Evolutionary conservation across 1,284 basidiomycete genomes (phyloP).

Genomic region (Trichosporon ovoides): DNA sequence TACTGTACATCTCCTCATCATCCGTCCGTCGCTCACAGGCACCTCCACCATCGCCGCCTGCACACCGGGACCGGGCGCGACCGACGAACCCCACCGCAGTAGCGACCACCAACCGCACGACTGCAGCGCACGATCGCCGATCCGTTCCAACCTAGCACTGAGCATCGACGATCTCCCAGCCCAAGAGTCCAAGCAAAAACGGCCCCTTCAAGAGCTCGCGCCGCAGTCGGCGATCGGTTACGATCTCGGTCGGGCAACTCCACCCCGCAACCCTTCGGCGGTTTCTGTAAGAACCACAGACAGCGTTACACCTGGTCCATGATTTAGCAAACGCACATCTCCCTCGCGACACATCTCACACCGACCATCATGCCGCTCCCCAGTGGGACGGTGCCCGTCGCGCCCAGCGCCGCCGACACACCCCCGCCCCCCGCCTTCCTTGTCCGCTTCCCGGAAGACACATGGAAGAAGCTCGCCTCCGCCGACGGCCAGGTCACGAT

Average conservation of each 20-base stretch:
- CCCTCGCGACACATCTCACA: background rate
- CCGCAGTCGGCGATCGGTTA: background rate
- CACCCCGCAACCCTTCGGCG: background rate
- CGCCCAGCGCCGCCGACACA: conserved; percentile 6
- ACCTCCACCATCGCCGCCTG: background rate
- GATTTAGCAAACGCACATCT: background rate
- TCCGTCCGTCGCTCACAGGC: background rate
- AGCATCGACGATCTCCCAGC: no score
- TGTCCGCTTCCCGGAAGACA: conserved; percentile 37
- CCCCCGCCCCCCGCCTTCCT: conserved; percentile 27
- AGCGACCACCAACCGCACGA: no score
- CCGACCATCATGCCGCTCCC: conserved; percentile 26
- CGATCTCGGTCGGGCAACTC: background rate
- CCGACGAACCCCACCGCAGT: no score
- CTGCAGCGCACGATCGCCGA: no score
- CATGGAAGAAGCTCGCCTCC: conserved; percentile 27
- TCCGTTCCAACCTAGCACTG: no score
- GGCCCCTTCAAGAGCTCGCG: no score
- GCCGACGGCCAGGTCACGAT: conserved; percentile 19
- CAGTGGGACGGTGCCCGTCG: conserved; percentile 21
- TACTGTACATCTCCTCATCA: background rate
- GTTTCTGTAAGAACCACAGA: background rate
- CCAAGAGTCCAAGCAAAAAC: no score
- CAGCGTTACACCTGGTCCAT: background rate
- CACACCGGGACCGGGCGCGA: background rate